A percentile compares a stretch with the other conserved stretches of the same genome.
phyloP scores from a whole-genome alignment of 2,329 filamentous ascomycete genomes.

The Huntiella moniliformis region DNA sequence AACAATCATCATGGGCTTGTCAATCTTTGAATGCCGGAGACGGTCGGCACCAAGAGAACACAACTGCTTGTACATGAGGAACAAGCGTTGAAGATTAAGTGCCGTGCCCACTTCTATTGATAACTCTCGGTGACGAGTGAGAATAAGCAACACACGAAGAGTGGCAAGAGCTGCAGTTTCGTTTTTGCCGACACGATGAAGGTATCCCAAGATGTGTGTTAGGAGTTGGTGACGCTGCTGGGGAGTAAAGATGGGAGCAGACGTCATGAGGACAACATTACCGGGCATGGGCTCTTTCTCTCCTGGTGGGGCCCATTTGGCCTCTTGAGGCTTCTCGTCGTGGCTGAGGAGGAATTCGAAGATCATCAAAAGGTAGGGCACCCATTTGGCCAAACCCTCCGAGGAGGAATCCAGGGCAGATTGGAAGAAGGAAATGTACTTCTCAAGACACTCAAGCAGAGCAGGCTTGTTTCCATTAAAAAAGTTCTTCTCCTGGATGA shows the following conservation, averaged over 20 bases:
- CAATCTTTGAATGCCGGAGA: constrained; percentile 37
- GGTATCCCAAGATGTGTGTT: constrained; percentile 57
- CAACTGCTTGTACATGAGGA: constrained; percentile 89
- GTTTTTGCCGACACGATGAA: constrained; percentile 77
- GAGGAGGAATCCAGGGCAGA: constrained; percentile 44
- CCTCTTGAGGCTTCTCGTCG: constrained; percentile 62
- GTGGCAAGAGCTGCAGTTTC: constrained; percentile 68
- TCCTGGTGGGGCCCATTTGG: constrained; percentile 44
- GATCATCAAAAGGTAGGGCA: constrained; percentile 75
- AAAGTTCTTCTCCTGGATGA: constrained; percentile 67
- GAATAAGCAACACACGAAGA: constrained; percentile 64
- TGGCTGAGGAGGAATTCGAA: constrained; percentile 80
- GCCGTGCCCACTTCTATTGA: constrained; percentile 67
- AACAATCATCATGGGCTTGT: constrained; percentile 58
- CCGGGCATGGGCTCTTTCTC: constrained; percentile 25
- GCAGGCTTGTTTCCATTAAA: constrained; percentile 58
- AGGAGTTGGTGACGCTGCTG: constrained; percentile 51
- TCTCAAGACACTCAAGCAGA: constrained; percentile 56
- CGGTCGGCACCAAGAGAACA: constrained; percentile 59
- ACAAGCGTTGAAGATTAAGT: constrained; percentile 72
- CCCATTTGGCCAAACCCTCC: constrained; percentile 78
- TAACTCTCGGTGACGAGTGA: constrained; percentile 61
- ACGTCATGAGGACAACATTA: constrained; percentile 20
- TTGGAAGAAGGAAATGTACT: constrained; percentile 63
- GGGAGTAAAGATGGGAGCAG: constrained; percentile 17